Evolutionary conservation across 352 stramenopile species (phyloP), one percentile per base, ranked within the genome.

Genomic region (Phytophthora meadii): DNA sequence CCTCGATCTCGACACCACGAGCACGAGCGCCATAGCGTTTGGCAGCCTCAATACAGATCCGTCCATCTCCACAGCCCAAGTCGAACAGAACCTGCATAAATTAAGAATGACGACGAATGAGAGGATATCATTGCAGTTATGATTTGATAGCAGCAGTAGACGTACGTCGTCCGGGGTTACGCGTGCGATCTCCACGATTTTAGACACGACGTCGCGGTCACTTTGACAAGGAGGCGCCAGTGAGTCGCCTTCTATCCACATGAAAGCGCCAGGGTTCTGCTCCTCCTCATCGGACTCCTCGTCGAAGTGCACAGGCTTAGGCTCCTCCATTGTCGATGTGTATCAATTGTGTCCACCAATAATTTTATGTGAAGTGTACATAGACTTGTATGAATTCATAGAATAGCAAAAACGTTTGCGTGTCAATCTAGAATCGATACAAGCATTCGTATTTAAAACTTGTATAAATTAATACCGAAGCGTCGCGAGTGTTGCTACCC

Each of bases 201-300:
- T 77, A 15, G 81, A 73, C 19, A 88, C 79, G 32, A 88, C 64
- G 28, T 87, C 77, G 48, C 67, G 75, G 34, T 88, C 79, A 39
- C 75, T 85, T 53, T 88, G 79, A 45, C 79, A 88, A 6, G 79
- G 79, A n/a, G 79, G 79, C 14, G 79, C 79, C 10, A 88, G 54
- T 9, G 79, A 88, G 42, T 88, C 79, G 22, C 79, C 79, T 41
- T 88, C 79, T 7, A 88, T 82, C 79, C 79, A 88, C 79, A 88
- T 88, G 58, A 77, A 86, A 34, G 66, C 63, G 27, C 68, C 65
- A 12, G 77, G 74, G 36, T 81, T 79, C 58, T 76, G 61, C 48
- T 84, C 73, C 19, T 78, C 71, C 42, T 85, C 77, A 39, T 65
- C 62, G 19, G 64, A 70, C 11, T 72, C 73, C 0, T 79, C 73